Base-by-base conservation (phyloP, 768 basidiomycete genomes). In the Amanita inopinata region DNA sequence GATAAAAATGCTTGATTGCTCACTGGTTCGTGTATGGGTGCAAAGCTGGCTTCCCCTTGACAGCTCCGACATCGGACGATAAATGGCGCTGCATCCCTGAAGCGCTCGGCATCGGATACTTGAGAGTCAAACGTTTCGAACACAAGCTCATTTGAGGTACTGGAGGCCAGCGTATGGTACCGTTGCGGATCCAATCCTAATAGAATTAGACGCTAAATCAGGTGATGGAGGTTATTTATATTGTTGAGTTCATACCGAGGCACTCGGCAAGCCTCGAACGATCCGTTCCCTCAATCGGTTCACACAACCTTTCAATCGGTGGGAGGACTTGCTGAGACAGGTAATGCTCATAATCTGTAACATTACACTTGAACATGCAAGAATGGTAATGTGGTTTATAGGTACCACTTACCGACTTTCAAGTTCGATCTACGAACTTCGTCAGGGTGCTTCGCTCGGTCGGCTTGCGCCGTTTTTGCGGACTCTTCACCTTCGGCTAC, bases 261-360 rank as follows among this genome's bases (percentile, higher is more conserved):
- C 91, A 97, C 64, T 98, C 94, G 0, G 96, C 96, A 15, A 99
- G 65, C 25, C 93, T 75, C 5, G 92, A 69, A 19, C 88, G 76
- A 53, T 98, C 94, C 0, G 93, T 97, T 5, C 93, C 94, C 52
- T 96, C 90, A 33, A 99, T 98, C 1, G 88, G 83, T 32, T 96
- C 96, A 57, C 96, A 99, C 37, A 99, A 63, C 50, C 96, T 82
- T 55, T 96, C 88, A 44, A 98, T 81, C 0, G 96, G 93, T 3
- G 96, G 96, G 2, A 99, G 65, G 23, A 99, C 77, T 62, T 99
- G 96, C 19, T 88, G 76, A 3, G 84, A 76, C 6, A 99, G 69
- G 59, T 98, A 99, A 59, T 86, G 76, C 49, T 96, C 88, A 57
- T 81, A 90, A 60, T 98, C 96, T 92, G 50, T 28, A 3, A 39